Evolutionary conservation across 805 yeast species (phyloP).

Genomic region (Ogataea paradorogensis): DNA sequence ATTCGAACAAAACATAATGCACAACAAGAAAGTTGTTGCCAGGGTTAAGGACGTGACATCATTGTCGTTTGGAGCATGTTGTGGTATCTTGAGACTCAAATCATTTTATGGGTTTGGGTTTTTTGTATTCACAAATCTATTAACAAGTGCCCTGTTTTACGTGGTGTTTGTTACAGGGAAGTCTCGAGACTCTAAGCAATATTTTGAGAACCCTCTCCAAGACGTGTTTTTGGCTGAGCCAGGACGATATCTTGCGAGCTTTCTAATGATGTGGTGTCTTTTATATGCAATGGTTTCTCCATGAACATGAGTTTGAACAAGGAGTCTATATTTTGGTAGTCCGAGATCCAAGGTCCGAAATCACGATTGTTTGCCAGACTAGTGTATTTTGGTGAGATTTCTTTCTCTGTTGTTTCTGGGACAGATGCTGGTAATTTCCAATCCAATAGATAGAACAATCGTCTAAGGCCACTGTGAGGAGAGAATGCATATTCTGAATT

Average conservation of each 20-base stretch:
- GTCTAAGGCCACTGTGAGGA: conserved; percentile 46
- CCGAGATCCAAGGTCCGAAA: conserved; percentile 1
- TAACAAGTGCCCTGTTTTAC: conserved; percentile 34
- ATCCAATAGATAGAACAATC: conserved; percentile 31
- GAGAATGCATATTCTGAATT: conserved; percentile 41
- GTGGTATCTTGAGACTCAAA: conserved; percentile 53
- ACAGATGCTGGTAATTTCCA: conserved; percentile 21
- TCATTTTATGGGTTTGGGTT: conserved; percentile 46
- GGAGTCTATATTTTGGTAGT: conserved; percentile 5
- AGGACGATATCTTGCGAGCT: conserved; percentile 49
- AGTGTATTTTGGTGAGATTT: conserved; percentile 9
- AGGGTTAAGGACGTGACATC: conserved; percentile 42
- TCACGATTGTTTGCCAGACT: conserved; percentile 1
- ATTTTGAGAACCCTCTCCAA: conserved; percentile 38
- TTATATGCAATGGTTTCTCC: conserved; percentile 43
- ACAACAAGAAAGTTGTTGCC: conserved; percentile 21
- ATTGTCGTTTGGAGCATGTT: conserved; percentile 48
- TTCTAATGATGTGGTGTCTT: conserved; percentile 58
- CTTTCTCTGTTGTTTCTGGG: conserved; percentile 2
- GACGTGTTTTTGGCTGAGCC: conserved; percentile 44
- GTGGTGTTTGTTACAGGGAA: conserved; percentile 29
- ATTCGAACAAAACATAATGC: conserved; percentile 16
- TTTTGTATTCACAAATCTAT: conserved; percentile 37
- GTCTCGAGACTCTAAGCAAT: conserved; percentile 34
- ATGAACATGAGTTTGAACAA: conserved; percentile 5